Evolutionary conservation across 345 rosid species (phyloP).

Genomic region (Rhizophora mangle): DNA sequence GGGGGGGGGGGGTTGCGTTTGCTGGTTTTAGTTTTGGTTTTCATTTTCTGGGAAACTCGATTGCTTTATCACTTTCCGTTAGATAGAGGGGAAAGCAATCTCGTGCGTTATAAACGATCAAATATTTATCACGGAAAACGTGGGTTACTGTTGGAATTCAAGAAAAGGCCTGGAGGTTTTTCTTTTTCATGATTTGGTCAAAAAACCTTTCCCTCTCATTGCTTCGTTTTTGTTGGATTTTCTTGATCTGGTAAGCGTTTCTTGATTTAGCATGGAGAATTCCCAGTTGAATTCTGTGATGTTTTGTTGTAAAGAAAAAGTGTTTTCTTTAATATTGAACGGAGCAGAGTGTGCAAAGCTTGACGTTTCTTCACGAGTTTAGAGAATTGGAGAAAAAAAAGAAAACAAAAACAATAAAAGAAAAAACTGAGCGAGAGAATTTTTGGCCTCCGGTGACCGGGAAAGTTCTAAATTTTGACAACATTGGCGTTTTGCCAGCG

Average conservation of each 20-base stretch:
- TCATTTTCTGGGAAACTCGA: constrained; percentile 21
- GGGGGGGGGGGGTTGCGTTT: neutral
- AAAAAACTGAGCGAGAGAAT: neutral
- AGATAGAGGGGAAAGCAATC: neutral
- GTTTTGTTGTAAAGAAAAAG: constrained; percentile 4
- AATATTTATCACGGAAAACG: constrained; percentile 19
- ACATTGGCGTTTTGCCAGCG: constrained; percentile 15
- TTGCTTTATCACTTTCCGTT: constrained; percentile 16
- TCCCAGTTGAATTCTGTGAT: constrained; percentile 21
- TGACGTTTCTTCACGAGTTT: constrained; percentile 43
- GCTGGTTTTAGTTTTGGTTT: constrained; percentile 2
- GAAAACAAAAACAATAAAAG: no score
- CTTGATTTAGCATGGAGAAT: constrained; percentile 29
- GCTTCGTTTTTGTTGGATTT: neutral
- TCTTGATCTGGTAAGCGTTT: neutral
- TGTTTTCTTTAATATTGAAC: constrained; percentile 35
- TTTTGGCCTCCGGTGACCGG: constrained; percentile 13
- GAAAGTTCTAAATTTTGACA: constrained; percentile 13
- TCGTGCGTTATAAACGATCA: neutral
- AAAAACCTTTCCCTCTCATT: constrained; percentile 4
- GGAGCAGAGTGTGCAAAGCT: constrained; percentile 27
- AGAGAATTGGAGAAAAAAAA: neutral
- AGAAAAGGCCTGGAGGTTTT: neutral
- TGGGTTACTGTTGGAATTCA: constrained; percentile 27
- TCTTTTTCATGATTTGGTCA: neutral